These are phyloP conservation scores for Protomyces inouyei DNA, from an alignment of 1,139 yeast species.

Conservation along the genomic window DNA sequence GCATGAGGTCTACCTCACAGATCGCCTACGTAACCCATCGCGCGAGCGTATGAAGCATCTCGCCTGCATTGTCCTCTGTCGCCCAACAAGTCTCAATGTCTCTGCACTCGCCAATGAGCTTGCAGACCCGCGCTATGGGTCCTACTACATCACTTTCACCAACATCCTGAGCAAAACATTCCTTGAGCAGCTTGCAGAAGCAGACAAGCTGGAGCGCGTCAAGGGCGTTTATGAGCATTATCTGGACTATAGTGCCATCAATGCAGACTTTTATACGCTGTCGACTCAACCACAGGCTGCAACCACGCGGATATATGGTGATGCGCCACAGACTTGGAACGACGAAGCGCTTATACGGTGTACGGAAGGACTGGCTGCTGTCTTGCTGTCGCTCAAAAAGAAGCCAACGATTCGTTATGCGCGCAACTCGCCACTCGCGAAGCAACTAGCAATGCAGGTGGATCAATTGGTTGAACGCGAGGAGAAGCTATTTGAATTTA, in stretches of 20 bases:
- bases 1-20: constrained; percentile 76
- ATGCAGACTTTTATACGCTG: constrained; percentile 59
- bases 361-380: constrained; percentile 54
- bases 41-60: constrained; percentile 77
- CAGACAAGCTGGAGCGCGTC: constrained; percentile 80
- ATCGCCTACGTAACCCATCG: constrained; percentile 57
- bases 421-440: constrained; percentile 55
- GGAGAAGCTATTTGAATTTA: constrained; percentile 60
- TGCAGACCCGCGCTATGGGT: constrained; percentile 68
- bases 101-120: constrained; percentile 60
- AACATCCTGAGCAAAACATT: constrained; percentile 69
- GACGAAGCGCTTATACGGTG: constrained; percentile 48
- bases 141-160: constrained; percentile 69
- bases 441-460: constrained; percentile 51
- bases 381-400: constrained; percentile 65
- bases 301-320: constrained; percentile 34
- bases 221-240: constrained; percentile 72
- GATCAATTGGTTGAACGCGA: constrained; percentile 40
- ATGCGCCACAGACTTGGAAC: constrained; percentile 46
- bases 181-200: constrained; percentile 80
- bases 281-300: constrained; percentile 36
- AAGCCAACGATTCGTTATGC: constrained; percentile 79
- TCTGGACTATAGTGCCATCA: constrained; percentile 73
- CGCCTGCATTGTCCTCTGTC: constrained; percentile 71
- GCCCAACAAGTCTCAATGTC: constrained; percentile 66